Base-by-base conservation (phyloP, 2,329 filamentous ascomycete genomes). In the Xylariaceae sp. region DNA sequence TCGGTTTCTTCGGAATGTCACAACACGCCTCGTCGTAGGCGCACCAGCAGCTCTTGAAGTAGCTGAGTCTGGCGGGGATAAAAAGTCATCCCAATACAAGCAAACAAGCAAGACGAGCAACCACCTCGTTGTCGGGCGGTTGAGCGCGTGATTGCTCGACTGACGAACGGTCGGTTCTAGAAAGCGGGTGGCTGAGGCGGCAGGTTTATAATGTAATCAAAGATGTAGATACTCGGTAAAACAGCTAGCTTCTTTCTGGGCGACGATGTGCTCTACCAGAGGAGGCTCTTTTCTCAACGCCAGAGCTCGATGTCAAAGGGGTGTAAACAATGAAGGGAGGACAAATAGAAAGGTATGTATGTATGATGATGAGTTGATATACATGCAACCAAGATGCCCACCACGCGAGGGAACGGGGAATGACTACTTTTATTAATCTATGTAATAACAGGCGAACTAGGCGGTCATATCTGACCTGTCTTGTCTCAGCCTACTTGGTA, bases 31-130 rank as follows among this genome's bases (percentile, higher is more conserved):
- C 54, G 45, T 49, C 54, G 40, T 49, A 43, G 48, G 40, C 57
- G 59, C 51, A 59, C 51, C 56, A 54, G 56, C 56, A 54, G 56
- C 62, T 59, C 51, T 52, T 53, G 32, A 18, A 53, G 53, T 57
- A 59, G 57, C 54, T 47, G 57, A 40, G 45, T 57, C 37, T 55
- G 55, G 41, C 50, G 54, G 44, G 48, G 58, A 57, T 50, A 41
- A 41, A 37, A 3, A 56, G 54, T 54, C 57, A 62, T 62, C 43
- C 57, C 57, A 57, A 48, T 47, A 50, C 42, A 20, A 32, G 57
- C 47, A 50, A 45, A n/a, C 14, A 44, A 48, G 40, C 42, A 50
- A 53, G 45, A 50, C 54, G 48, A 50, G 50, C 48, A 37, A 37
- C 32, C 12, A 16, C 32, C 14, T 4, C 9, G 14, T 37, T 47